These are phyloP conservation scores for Oropetium thomaeum DNA, from an alignment of 176 grass and related monocot species.

Conservation along the genomic window DNA sequence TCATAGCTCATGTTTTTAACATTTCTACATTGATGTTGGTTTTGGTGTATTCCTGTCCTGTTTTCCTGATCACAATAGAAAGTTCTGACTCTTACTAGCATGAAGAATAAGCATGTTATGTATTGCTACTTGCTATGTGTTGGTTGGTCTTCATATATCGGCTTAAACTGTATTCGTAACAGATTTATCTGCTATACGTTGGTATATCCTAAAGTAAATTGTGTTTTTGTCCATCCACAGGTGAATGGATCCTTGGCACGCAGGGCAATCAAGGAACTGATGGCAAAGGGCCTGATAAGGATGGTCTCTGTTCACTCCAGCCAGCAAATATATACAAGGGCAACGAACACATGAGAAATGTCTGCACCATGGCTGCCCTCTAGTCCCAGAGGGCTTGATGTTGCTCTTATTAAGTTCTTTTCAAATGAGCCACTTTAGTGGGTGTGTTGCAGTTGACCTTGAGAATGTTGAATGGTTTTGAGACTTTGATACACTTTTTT, in stretches of 20 bases:
- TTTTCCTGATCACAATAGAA: background rate
- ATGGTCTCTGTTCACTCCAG: conserved; percentile 47
- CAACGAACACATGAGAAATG: conserved; percentile 42
- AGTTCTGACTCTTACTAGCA: background rate
- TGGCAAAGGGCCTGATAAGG: conserved; percentile 44
- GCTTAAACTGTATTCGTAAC: background rate
- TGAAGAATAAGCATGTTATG: background rate
- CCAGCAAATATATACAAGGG: conserved; percentile 65
- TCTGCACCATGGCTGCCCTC: background rate
- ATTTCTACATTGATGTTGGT: background rate
- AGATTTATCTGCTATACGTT: background rate
- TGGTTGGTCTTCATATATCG: background rate
- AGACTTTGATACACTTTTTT: background rate
- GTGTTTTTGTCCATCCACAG: conserved; percentile 5
- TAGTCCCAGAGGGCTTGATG: conserved; percentile 4
- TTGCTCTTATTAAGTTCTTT: conserved; percentile 8
- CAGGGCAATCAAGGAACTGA: conserved; percentile 53
- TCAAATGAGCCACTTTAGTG: background rate
- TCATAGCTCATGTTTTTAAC: background rate
- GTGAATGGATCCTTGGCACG: conserved; percentile 52
- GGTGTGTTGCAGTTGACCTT: background rate
- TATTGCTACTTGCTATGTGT: background rate
- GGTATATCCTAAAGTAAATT: background rate
- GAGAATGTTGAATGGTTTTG: conserved; percentile 27
- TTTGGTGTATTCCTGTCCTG: background rate